phyloP scores from a whole-genome alignment of 352 stramenopile species.

The Phytophthora aleatoria region DNA sequence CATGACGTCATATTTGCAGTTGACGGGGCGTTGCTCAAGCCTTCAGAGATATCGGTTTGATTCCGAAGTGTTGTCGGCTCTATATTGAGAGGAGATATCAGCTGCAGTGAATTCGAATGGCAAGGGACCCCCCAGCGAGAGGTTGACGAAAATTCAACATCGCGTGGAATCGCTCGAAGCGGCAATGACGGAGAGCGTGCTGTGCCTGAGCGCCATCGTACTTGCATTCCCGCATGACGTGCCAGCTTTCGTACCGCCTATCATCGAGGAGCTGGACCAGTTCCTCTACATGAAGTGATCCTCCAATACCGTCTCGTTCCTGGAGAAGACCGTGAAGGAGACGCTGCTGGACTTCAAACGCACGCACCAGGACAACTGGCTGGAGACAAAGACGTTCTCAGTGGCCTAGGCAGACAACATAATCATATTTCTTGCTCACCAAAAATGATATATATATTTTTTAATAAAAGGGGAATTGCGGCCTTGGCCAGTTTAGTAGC shows the following conservation, averaged over 20 bases:
- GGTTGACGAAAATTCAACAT: slow-evolving; percentile 39
- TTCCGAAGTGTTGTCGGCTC: background rate
- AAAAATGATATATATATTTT: no score
- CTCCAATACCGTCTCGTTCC: slow-evolving; percentile 61
- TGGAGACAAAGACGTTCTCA: slow-evolving; percentile 74
- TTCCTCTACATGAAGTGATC: slow-evolving; percentile 73
- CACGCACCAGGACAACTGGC: slow-evolving; percentile 86
- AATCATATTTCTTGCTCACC: no score
- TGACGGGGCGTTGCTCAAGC: background rate
- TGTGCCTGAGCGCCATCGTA: slow-evolving; percentile 72
- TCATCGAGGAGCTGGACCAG: slow-evolving; percentile 74
- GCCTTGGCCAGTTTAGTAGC: background rate
- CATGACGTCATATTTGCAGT: background rate
- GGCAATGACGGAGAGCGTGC: slow-evolving; percentile 66
- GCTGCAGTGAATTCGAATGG: background rate
- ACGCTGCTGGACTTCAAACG: slow-evolving; percentile 85
- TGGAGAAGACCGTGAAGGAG: slow-evolving; percentile 79
- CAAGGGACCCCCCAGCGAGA: slow-evolving; percentile 23
- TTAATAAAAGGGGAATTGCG: background rate
- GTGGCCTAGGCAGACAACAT: slow-evolving; percentile 2
- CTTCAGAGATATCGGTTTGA: background rate
- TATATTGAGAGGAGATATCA: background rate
- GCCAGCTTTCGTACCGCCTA: slow-evolving; percentile 63
- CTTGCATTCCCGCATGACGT: slow-evolving; percentile 82
- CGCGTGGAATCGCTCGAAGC: slow-evolving; percentile 53